phyloP scores from a whole-genome alignment of 2,329 filamentous ascomycete genomes.

The Scedosporium apiospermum region DNA sequence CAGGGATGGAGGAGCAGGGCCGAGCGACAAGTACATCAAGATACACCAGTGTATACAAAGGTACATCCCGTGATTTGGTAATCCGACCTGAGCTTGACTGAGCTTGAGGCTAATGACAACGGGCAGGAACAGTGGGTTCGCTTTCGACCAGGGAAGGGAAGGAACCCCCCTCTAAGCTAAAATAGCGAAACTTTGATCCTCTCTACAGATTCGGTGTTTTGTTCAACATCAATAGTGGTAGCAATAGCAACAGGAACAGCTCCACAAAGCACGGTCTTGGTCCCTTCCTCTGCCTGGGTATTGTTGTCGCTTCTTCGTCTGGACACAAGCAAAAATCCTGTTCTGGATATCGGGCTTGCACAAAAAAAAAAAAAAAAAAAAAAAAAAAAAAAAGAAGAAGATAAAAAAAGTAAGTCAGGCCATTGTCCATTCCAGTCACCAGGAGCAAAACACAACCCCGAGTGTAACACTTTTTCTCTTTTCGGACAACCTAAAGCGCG shows the following conservation, averaged over 20 bases:
- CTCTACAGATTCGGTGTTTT: too few species aligned
- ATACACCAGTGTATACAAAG: too few species aligned
- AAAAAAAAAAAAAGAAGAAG: background rate
- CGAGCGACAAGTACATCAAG: background rate
- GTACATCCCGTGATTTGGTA: background rate
- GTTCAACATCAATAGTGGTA: too few species aligned
- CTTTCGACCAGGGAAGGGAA: background rate
- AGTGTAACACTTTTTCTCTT: slow-evolving; percentile 1
- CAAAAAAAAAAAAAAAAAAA: background rate
- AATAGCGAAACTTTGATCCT: background rate
- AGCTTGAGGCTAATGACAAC: background rate
- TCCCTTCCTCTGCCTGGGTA: background rate
- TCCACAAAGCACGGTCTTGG: background rate
- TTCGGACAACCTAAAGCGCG: background rate
- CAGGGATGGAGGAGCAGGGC: background rate
- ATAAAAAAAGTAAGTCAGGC: background rate
- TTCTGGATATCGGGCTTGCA: background rate
- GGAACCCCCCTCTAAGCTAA: background rate
- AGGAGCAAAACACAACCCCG: background rate
- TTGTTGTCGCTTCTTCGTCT: background rate
- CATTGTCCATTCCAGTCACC: background rate
- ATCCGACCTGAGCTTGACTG: background rate
- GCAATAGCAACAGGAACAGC: too few species aligned
- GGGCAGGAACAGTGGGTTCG: background rate
- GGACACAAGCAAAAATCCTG: background rate